phyloP scores from a whole-genome alignment of 805 yeast species.

The Vanderwaltozyma tropicalis region DNA sequence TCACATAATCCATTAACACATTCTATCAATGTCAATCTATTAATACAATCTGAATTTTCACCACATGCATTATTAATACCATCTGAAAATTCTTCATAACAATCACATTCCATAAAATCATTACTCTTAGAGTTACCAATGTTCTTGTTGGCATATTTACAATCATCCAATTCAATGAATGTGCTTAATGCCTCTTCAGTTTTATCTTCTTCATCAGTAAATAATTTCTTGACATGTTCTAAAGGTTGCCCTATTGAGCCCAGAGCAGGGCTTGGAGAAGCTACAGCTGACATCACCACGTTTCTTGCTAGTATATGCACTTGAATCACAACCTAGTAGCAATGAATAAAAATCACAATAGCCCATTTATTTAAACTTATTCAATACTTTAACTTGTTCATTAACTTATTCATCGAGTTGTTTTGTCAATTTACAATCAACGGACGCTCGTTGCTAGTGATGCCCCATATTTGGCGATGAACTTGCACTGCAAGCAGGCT shows the following conservation, averaged over 20 bases:
- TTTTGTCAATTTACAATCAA: no score
- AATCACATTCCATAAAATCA: slow-evolving; percentile 83
- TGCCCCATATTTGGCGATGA: no score
- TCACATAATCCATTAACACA: slow-evolving; percentile 61
- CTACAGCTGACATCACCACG: background rate
- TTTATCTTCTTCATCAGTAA: slow-evolving; percentile 38
- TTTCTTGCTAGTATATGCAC: no score
- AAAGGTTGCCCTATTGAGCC: background rate
- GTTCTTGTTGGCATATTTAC: slow-evolving; percentile 50
- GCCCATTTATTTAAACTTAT: no score
- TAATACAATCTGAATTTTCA: slow-evolving; percentile 81
- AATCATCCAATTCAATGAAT: slow-evolving; percentile 46
- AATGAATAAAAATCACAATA: no score
- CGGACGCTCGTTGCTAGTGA: no score
- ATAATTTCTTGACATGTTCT: slow-evolving; percentile 5
- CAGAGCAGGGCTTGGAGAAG: background rate
- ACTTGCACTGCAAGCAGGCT: no score
- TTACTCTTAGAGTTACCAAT: slow-evolving; percentile 63
- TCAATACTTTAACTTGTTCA: no score
- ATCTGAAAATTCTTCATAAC: slow-evolving; percentile 41
- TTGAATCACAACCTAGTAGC: no score
- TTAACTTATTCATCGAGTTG: no score
- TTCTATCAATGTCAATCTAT: slow-evolving; percentile 84
- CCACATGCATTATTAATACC: slow-evolving; percentile 63
- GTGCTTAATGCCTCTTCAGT: slow-evolving; percentile 58